Conservation (phyloP, 1,139 yeast genomes). For the Lodderomyces oxycetoniae region DNA sequence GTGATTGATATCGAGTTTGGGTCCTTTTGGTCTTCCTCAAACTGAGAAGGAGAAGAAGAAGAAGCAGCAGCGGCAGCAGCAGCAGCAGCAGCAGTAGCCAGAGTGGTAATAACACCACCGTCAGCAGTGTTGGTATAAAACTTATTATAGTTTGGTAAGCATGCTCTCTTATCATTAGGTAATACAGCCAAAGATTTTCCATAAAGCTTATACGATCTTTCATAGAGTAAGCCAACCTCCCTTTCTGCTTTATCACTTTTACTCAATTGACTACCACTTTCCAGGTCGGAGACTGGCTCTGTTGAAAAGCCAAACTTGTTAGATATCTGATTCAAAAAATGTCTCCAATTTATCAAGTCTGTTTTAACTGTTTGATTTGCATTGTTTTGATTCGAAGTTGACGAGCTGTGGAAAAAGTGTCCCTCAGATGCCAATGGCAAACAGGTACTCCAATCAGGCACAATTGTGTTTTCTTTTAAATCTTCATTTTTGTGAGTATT, state of each 20-base stretch:
- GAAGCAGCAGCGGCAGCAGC: no score
- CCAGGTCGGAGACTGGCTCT: slow-evolving; percentile 21
- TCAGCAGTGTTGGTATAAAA: slow-evolving; percentile 19
- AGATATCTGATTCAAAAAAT: slow-evolving; percentile 33
- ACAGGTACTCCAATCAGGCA: slow-evolving; percentile 42
- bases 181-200: slow-evolving; percentile 38
- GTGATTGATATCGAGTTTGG: slow-evolving; percentile 36
- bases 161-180: slow-evolving; percentile 38
- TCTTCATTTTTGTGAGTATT: slow-evolving; percentile 46
- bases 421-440: slow-evolving; percentile 27
- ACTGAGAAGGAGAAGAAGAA: slow-evolving; percentile 20
- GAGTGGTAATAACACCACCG: no score
- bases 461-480: slow-evolving; percentile 37
- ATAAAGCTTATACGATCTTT: slow-evolving; percentile 37
- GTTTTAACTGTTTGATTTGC: slow-evolving; percentile 11
- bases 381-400: slow-evolving; percentile 24
- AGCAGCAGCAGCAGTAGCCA: no score
- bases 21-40: slow-evolving; percentile 28
- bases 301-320: slow-evolving; percentile 36
- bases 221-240: slow-evolving; percentile 35
- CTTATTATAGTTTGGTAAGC: slow-evolving; percentile 40
- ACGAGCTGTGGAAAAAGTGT: slow-evolving; percentile 12
- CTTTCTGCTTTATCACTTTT: slow-evolving; percentile 26
- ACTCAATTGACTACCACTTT: slow-evolving; percentile 10
- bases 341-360: slow-evolving; percentile 38